Evolutionary conservation across 164 flowering plant genomes (phyloP), one percentile per base, ranked within the genome.

Genomic region (Stephania yunnanensis): DNA sequence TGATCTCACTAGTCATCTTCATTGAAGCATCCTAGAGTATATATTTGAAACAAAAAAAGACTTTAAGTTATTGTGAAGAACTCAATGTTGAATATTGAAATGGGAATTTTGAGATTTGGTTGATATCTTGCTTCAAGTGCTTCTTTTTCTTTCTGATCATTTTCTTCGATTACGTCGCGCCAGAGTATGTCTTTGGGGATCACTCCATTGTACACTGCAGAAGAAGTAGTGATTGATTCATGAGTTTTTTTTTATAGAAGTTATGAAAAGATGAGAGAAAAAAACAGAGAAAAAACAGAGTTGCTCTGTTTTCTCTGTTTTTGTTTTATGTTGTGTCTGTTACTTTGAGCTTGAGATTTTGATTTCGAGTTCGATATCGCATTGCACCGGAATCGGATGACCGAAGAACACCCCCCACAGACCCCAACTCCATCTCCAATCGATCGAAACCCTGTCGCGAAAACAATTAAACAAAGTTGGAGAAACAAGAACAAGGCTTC

Each of bases 1-100:
- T 88, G 1, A 89, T 78, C 0, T 53, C 44, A 0, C 82, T 80
- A 13, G 91, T 80, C 11, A 36, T 68, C 63, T 69, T n/a, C 15
- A 5, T 63, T 73, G 44, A 25, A 17, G 19, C 6, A 8, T 42
- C 42, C 42, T 36, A 25, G 25, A 25, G 25, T 25, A 25, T 25
- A 25, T 25, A 25, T 25, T 25, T 25, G 25, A 25, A 25, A 25
- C 0, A 25, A 25, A 25, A 25, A 25, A 25, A 25, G 25, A 25
- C 25, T 25, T 25, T 0, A 25, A 25, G 42, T 36, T 36, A 36
- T 36, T 36, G 42, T 36, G 1, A 36, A 36, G 42, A 36, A 36
- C 42, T 36, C 42, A 2, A 36, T 36, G 42, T 36, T 36, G 42
- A 36, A 36, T 36, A 36, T 36, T 36, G 42, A 36, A 36, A 36